phyloP scores from a whole-genome alignment of 352 stramenopile genomes.

The Globisporangium spiculum region DNA sequence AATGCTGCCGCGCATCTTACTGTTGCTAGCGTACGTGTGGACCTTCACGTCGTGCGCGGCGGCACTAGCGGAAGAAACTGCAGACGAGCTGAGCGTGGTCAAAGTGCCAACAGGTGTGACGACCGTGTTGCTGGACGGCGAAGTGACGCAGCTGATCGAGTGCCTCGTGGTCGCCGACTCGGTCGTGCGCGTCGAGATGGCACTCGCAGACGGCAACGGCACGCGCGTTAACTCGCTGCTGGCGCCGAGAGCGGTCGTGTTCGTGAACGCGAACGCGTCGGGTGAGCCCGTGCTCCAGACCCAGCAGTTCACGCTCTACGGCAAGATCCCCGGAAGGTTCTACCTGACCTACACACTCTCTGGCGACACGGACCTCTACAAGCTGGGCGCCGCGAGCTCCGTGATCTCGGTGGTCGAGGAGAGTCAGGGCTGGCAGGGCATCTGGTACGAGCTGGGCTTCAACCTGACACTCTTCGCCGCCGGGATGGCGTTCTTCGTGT shows the following conservation, averaged over 20 bases:
- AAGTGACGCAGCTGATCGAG: conserved; percentile 39
- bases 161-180: conserved; percentile 40
- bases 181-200: conserved; percentile 45
- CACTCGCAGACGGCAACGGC: conserved; percentile 37
- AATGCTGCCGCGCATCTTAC: not conserved
- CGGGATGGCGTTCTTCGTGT: conserved; percentile 61
- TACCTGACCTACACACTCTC: conserved; percentile 55
- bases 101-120: conserved; percentile 55
- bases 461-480: conserved; percentile 57
- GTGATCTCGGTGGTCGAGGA: conserved; percentile 52
- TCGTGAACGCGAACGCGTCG: conserved; percentile 27
- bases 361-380: conserved; percentile 36
- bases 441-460: conserved; percentile 61
- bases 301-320: conserved; percentile 44
- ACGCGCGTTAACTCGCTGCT: conserved; percentile 31
- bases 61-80: not conserved
- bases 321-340: conserved; percentile 36
- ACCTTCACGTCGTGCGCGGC: not conserved
- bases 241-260: conserved; percentile 34
- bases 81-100: conserved; percentile 22
- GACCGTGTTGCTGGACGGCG: conserved; percentile 34
- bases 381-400: conserved; percentile 42
- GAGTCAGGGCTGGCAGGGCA: conserved; percentile 58
- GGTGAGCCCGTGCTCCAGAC: conserved; percentile 21
- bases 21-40: not conserved